Evolutionary conservation across 2,329 filamentous ascomycete species (phyloP), one percentile per base, ranked within the genome.

Genomic region (Fusarium liriodendri): DNA sequence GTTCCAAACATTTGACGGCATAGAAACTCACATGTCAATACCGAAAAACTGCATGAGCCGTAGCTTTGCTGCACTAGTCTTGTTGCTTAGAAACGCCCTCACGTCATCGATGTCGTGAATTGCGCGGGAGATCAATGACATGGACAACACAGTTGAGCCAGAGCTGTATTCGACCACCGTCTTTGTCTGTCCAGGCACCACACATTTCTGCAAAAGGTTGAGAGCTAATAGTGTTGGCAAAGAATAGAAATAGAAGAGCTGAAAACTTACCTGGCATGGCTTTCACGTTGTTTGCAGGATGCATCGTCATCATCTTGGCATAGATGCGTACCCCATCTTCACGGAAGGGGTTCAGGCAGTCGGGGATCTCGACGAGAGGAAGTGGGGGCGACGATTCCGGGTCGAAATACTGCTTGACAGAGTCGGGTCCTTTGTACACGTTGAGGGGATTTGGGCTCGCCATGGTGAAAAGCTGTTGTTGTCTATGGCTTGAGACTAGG

Each of bases 241-340:
- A 11, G 7, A 10, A 16, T 22, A 27, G 2, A 37, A 14, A 25
- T 1, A n/a, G 13, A 2, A 6, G 25, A 13, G 4, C 2, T 14
- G 2, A 11, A 14, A 3, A 13, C 9, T 2, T 66, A 87, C 87
- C 88, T 74, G 90, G 90, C 80, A 92, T 86, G 3, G 87, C 86
- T 77, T 92, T 92, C 73, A 92, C 90, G 57, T 92, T 92, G 70
- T 92, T 89, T 5, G 89, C 88, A 1, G 90, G 90, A 74, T 90
- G 88, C 83, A 88, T 88, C 3, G 88, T 89, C 86, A 92, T 88
- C 88, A 92, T 89, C 81, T 92, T 92, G 40, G 90, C 90, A 71
- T 90, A 91, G 62, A 92, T 90, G 13, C 89, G 86, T 6, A 92
- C 87, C 5, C 88, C 88, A 86, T 91, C 86, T 29, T 85, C 71